These are phyloP conservation scores for Knufia petricola DNA, from an alignment of 2,329 filamentous ascomycete species.

Conservation along the genomic window DNA sequence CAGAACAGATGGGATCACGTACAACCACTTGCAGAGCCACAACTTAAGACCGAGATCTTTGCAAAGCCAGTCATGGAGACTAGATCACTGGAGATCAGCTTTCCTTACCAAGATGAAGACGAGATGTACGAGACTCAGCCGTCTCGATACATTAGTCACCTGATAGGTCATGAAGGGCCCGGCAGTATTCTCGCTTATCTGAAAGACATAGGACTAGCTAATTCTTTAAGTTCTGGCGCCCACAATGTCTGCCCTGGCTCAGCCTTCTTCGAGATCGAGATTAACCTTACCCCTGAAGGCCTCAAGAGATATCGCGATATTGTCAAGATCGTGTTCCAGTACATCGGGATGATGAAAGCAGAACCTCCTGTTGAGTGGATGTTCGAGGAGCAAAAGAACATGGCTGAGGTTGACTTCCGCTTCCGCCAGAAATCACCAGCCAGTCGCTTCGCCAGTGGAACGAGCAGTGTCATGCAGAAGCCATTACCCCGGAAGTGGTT, in stretches of 20 bases:
- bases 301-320: slow-evolving; percentile 74
- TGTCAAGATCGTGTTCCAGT: slow-evolving; percentile 77
- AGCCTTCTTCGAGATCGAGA: slow-evolving; percentile 67
- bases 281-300: slow-evolving; percentile 76
- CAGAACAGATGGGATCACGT: slow-evolving; percentile 58
- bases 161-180: slow-evolving; percentile 86
- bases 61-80: slow-evolving; percentile 88
- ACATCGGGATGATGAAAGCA: slow-evolving; percentile 76
- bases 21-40: slow-evolving; percentile 44
- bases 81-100: slow-evolving; percentile 67
- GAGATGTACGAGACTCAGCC: slow-evolving; percentile 69
- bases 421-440: slow-evolving; percentile 90
- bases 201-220: slow-evolving; percentile 85
- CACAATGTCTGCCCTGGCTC: slow-evolving; percentile 70
- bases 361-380: slow-evolving; percentile 82
- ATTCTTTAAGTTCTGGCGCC: slow-evolving; percentile 67
- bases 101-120: slow-evolving; percentile 80
- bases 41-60: slow-evolving; percentile 64
- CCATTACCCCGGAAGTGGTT: slow-evolving; percentile 78
- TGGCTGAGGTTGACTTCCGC: slow-evolving; percentile 88
- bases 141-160: slow-evolving; percentile 73
- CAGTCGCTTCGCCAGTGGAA: slow-evolving; percentile 76
- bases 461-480: slow-evolving; percentile 84
- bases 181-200: slow-evolving; percentile 85
- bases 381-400: slow-evolving; percentile 78